phyloP scores from a whole-genome alignment of 2,329 filamentous ascomycete genomes.

The Trichoderma sp. region DNA sequence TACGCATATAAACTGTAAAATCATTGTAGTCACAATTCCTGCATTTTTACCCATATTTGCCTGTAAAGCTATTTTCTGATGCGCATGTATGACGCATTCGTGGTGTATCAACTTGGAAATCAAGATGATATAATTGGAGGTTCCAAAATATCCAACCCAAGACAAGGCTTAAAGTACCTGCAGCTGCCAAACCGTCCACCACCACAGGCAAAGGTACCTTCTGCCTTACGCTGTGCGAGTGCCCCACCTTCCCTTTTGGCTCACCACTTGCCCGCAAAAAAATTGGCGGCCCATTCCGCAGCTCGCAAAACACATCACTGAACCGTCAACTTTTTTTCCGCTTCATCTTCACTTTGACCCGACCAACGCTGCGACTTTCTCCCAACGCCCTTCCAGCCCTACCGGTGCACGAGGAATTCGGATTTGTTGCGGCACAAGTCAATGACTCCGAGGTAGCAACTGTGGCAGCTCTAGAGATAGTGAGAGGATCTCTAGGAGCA shows the following conservation, averaged over 20 bases:
- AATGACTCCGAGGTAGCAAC: conserved; percentile 70
- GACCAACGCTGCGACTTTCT: neutral
- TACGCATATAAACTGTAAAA: neutral
- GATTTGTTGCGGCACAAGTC: conserved; percentile 33
- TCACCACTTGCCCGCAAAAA: conserved; percentile 22
- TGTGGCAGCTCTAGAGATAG: conserved; percentile 74
- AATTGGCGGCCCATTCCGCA: conserved; percentile 24
- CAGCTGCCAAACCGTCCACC: conserved; percentile 1
- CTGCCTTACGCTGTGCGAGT: neutral
- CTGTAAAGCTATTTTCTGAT: neutral
- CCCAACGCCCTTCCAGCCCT: neutral
- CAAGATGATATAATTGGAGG: neutral
- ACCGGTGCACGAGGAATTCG: neutral
- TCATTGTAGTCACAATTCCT: neutral
- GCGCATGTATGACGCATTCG: neutral
- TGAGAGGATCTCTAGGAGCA: conserved; percentile 76
- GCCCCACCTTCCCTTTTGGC: conserved; percentile 26
- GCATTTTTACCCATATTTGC: neutral
- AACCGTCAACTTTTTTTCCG: conserved; percentile 8
- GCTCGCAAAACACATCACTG: conserved; percentile 15
- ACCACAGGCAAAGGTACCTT: neutral
- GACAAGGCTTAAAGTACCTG: conserved; percentile 34
- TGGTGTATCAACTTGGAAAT: neutral
- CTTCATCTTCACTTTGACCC: neutral
- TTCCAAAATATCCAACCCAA: neutral